Evolutionary conservation across 768 basidiomycete species (phyloP).

Genomic region (Calocera viscosa): DNA sequence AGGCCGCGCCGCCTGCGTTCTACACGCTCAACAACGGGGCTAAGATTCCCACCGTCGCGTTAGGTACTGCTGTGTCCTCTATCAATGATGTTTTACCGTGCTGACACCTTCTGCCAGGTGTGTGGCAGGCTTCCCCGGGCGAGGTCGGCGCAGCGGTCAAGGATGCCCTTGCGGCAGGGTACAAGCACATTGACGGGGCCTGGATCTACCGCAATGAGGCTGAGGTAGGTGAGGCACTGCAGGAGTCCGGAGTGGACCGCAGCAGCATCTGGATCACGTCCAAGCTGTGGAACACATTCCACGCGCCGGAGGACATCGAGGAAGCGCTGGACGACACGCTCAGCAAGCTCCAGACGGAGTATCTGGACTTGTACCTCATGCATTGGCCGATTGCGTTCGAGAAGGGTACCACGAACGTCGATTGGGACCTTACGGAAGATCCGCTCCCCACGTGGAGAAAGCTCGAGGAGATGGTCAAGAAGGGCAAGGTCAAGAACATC

Average conservation of each 20-base stretch:
- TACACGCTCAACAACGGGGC: slow-evolving; percentile 55
- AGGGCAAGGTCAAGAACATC: slow-evolving; percentile 66
- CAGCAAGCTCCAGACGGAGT: slow-evolving; percentile 46
- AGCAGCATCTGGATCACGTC: slow-evolving; percentile 56
- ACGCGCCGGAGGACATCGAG: slow-evolving; percentile 62
- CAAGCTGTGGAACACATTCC: slow-evolving; percentile 68
- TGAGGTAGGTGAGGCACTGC: slow-evolving; percentile 53
- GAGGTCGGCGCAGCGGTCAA: slow-evolving; percentile 60
- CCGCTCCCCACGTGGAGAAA: slow-evolving; percentile 75
- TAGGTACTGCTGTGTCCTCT: slow-evolving; percentile 33
- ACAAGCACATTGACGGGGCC: slow-evolving; percentile 61
- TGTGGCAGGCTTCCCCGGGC: slow-evolving; percentile 45
- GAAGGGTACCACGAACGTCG: slow-evolving; percentile 40
- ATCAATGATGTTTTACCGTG: not conserved
- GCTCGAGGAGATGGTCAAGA: slow-evolving; percentile 63
- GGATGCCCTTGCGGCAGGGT: slow-evolving; percentile 30
- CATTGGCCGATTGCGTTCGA: slow-evolving; percentile 70
- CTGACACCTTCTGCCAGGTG: slow-evolving; percentile 31
- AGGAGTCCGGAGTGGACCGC: slow-evolving; percentile 46
- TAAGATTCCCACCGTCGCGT: slow-evolving; percentile 52
- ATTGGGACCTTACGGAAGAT: slow-evolving; percentile 47
- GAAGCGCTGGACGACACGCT: slow-evolving; percentile 53
- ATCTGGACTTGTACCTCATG: slow-evolving; percentile 70
- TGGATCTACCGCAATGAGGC: slow-evolving; percentile 64
- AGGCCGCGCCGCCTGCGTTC: not conserved